These are phyloP conservation scores for Priceomyces haplophilus DNA, from an alignment of 805 yeast species.

Conservation along the genomic window DNA sequence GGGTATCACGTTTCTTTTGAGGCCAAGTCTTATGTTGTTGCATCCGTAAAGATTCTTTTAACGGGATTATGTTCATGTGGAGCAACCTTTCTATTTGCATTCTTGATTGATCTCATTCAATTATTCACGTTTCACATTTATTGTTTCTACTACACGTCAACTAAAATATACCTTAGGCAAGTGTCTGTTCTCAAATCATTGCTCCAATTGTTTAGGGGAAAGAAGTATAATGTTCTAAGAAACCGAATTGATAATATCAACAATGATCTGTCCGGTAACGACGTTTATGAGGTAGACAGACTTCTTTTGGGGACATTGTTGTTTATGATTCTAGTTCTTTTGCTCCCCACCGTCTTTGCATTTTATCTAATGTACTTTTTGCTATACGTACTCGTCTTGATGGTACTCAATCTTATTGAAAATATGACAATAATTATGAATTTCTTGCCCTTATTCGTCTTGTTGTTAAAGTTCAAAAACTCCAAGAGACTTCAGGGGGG, in stretches of 20 bases:
- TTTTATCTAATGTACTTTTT: conserved; percentile 75
- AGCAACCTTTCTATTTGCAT: conserved; percentile 64
- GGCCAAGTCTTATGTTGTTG: not conserved
- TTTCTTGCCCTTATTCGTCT: conserved; percentile 82
- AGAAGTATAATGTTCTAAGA: conserved; percentile 78
- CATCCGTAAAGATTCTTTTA: conserved; percentile 6
- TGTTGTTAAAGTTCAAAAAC: conserved; percentile 76
- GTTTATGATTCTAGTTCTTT: conserved; percentile 72
- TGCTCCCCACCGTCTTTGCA: conserved; percentile 84
- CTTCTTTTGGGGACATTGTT: conserved; percentile 82
- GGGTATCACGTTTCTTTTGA: not conserved
- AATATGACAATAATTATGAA: conserved; percentile 62
- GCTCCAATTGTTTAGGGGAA: conserved; percentile 84
- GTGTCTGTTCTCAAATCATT: conserved; percentile 64
- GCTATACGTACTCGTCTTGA: conserved; percentile 51
- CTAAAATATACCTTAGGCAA: conserved; percentile 78
- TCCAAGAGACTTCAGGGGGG: conserved; percentile 62
- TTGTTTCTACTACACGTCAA: conserved; percentile 74
- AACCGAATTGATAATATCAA: conserved; percentile 81
- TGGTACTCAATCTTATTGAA: conserved; percentile 52
- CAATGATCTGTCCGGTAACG: conserved; percentile 22
- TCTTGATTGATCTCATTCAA: conserved; percentile 61
- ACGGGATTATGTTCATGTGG: conserved; percentile 31
- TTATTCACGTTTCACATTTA: conserved; percentile 67
- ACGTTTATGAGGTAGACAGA: conserved; percentile 74